Evolutionary conservation across 1,139 yeast genomes (phyloP), one percentile per base, ranked within the genome.

Genomic region (Geotrichum bryndzae): DNA sequence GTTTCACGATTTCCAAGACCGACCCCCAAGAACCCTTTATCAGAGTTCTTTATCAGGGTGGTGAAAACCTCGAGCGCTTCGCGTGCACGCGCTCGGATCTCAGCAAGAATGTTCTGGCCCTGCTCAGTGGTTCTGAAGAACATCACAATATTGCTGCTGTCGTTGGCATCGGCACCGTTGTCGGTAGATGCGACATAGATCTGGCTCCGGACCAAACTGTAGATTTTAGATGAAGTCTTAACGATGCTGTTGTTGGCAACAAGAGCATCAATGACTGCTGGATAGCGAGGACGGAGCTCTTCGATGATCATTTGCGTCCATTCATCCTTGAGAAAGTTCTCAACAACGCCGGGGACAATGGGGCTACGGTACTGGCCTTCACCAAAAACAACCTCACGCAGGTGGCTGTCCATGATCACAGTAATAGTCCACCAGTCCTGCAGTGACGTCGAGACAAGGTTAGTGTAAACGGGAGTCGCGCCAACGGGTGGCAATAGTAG

Each of bases 371-470:
- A 45, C n/a, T 57, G 53, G 8, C 63, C 65, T 31, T 63, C 61
- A 23, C 65, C 63, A 45, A 56, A 63, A 22, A 59, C 59, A 3
- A 33, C 35, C 33, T 63, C 55, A 29, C 63, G 57, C 2, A 55
- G 48, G n/a, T 56, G 56, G n/a, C 57, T 60, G 18, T 65, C 61
- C 52, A 62, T 63, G 57, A 71, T 60, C 38, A 73, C 51, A 1
- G 68, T 64, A 15, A 68, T 64, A 6, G 68, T 62, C 76, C 76
- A 75, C 5, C 74, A 74, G 54, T 73, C 73, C 25, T 69, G 66
- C 22, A 74, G 62, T 60, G 69, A 64, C 1, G 69, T 66, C 15
- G 68, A 67, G 3, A 74, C 65, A 38, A 73, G 64, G 0, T 72
- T 62, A 41, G 65, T 60, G 65, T 66, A 70, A 1, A 71, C 61